Percentiles rank a stretch among this genome's conserved stretches.
Conservation (phyloP, 2,329 filamentous ascomycete genomes). For the Cladosporium velox region DNA sequence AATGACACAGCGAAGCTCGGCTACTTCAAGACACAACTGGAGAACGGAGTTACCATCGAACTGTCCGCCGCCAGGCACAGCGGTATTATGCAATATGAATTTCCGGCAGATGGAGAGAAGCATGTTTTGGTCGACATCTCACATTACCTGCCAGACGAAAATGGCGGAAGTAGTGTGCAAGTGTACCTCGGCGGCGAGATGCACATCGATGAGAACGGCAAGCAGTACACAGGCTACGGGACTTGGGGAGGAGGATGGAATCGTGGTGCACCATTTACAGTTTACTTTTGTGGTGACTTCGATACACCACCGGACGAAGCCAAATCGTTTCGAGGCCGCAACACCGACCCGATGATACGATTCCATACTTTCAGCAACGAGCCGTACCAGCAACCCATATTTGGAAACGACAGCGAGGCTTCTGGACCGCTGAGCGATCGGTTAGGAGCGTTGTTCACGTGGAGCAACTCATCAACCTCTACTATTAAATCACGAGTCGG, state of each 20-base stretch:
- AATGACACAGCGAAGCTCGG: conserved; percentile 56
- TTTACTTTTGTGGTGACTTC: conserved; percentile 65
- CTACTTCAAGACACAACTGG: conserved; percentile 60
- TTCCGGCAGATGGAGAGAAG: conserved; percentile 47
- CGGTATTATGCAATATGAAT: conserved; percentile 63
- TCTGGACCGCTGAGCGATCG: conserved; percentile 45
- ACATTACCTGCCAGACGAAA: conserved; percentile 60
- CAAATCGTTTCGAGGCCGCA: conserved; percentile 38
- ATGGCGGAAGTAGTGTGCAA: conserved; percentile 55
- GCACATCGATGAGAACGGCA: conserved; percentile 48
- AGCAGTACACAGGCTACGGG: conserved; percentile 59
- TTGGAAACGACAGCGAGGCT: conserved; percentile 36
- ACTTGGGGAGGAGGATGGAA: conserved; percentile 68
- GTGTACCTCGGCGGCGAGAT: conserved; percentile 62
- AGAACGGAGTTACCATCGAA: conserved; percentile 59
- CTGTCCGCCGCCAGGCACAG: conserved; percentile 59
- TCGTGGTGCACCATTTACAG: conserved; percentile 58
- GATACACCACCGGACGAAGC: conserved; percentile 43
- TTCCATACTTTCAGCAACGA: conserved; percentile 30
- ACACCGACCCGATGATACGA: conserved; percentile 30
- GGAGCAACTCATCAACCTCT: conserved; percentile 38
- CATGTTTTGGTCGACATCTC: conserved; percentile 64
- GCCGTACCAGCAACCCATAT: conserved; percentile 40
- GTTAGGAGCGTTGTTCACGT: conserved; percentile 55
- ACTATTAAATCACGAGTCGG: conserved; percentile 59